Percentiles rank a stretch among this genome's conserved stretches.
These are phyloP conservation scores for Solioccasus polychromus DNA, from an alignment of 768 basidiomycete species.

Conservation along the genomic window DNA sequence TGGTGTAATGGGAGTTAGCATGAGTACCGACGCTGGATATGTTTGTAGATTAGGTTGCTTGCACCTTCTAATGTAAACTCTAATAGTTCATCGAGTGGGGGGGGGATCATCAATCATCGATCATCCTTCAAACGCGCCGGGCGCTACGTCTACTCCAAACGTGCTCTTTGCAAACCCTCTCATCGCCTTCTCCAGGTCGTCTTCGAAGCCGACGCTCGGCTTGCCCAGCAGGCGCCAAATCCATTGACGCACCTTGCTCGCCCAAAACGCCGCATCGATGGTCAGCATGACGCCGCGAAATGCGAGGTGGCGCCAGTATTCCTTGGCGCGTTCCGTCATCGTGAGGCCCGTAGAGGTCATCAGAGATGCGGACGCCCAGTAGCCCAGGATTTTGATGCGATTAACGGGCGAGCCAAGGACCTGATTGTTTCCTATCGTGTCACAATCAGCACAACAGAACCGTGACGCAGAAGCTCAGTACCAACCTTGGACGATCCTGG, in stretches of 20 bases:
- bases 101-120: not conserved
- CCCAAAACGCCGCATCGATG: constrained; percentile 73
- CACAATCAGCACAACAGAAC: not conserved
- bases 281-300: constrained; percentile 66
- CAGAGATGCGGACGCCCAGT: constrained; percentile 74
- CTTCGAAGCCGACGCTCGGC: constrained; percentile 62
- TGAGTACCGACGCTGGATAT: not conserved
- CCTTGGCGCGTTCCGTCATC: constrained; percentile 41
- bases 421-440: constrained; percentile 66
- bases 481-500: constrained; percentile 38
- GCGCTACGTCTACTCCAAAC: constrained; percentile 72
- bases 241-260: constrained; percentile 52
- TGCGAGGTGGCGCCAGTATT: constrained; percentile 56
- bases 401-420: constrained; percentile 83
- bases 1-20: constrained; percentile 62
- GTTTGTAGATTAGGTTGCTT: no score
- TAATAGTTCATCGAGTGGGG: not conserved
- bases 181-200: constrained; percentile 75
- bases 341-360: constrained; percentile 42
- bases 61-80: no score
- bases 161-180: constrained; percentile 72
- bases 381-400: constrained; percentile 84
- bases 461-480: not conserved
- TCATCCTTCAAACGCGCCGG: constrained; percentile 52
- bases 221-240: constrained; percentile 39